Evolutionary conservation across 306 rosid genomes (phyloP), one percentile per base, ranked within the genome.

Genomic region (Inga oerstediana): DNA sequence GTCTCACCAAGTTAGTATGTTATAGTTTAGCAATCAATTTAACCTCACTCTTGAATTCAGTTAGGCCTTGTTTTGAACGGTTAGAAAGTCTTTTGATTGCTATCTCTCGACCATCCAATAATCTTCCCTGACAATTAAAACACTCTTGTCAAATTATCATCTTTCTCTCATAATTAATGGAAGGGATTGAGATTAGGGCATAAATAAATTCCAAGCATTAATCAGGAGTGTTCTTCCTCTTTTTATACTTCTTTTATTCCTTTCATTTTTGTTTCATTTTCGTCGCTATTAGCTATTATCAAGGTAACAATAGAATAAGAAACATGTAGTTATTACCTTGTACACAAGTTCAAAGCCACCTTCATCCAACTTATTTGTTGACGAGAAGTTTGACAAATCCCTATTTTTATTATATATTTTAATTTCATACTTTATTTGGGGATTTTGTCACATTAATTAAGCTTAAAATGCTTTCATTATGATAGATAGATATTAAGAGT

Each of bases 11-110:
- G 75, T 90, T 86, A 34, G 87, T 86, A 79, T 86, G 91, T 3
- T 84, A 88, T n/a, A 90, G 86, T 84, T 82, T 86, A 32, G 91
- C 85, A 64, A 86, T 85, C 37, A 90, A 44, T 44, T 82, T 75
- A 10, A 62, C 86, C 67, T 90, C 87, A 78, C 86, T 87, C 79
- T 77, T 81, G 72, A 88, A 86, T 70, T 86, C 88, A 1, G 27
- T 46, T 12, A 88, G 6, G 54, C 92, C 89, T 58, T 87, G 87
- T 24, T 86, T 80, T 13, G 89, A 90, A 12, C 78, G 86, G 34
- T 9, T 82, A 10, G 87, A 86, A 20, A 88, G 88, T 65, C 91
- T 65, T 67, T 86, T 90, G 49, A 90, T 78, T 22, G 91, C 93
- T n/a, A 90, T 71, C 67, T 90, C 88, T 77, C 66, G 78, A 8